Conservation (phyloP, 2,329 filamentous ascomycete species). For the Aspergillus oerlinghausenensis region DNA sequence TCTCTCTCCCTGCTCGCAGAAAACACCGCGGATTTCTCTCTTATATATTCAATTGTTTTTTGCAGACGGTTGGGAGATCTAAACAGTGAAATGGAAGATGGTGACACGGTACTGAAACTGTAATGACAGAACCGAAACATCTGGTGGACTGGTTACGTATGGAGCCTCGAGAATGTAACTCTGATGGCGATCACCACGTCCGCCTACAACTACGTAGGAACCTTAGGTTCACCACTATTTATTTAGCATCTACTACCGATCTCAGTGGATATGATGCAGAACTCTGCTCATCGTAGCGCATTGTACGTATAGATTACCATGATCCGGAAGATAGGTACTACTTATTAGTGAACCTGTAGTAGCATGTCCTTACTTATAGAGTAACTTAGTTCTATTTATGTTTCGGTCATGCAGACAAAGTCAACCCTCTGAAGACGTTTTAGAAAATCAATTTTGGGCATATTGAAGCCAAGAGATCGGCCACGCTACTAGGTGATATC, state of each 20-base stretch:
- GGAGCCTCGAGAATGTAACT: neutral
- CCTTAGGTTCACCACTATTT: too few species aligned
- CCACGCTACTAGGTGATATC: neutral
- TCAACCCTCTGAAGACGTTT: too few species aligned
- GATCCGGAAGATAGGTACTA: neutral
- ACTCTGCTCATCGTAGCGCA: too few species aligned
- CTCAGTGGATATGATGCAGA: too few species aligned
- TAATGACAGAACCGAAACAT: neutral
- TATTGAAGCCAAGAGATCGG: neutral
- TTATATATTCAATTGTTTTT: neutral
- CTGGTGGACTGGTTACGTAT: neutral
- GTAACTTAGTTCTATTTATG: neutral
- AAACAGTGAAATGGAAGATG: neutral
- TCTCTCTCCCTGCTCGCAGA: neutral
- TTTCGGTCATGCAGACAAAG: neutral
- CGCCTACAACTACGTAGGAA: neutral
- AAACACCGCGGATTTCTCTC: neutral
- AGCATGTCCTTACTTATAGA: neutral
- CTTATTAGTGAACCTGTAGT: neutral
- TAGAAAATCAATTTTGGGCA: neutral
- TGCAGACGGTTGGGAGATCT: neutral
- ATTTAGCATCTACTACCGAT: too few species aligned
- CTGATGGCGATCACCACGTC: neutral
- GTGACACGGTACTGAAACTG: neutral
- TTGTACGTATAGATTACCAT: neutral